Conservation (phyloP, 495 filamentous ascomycete genomes). For the Lophium mytilinum region DNA sequence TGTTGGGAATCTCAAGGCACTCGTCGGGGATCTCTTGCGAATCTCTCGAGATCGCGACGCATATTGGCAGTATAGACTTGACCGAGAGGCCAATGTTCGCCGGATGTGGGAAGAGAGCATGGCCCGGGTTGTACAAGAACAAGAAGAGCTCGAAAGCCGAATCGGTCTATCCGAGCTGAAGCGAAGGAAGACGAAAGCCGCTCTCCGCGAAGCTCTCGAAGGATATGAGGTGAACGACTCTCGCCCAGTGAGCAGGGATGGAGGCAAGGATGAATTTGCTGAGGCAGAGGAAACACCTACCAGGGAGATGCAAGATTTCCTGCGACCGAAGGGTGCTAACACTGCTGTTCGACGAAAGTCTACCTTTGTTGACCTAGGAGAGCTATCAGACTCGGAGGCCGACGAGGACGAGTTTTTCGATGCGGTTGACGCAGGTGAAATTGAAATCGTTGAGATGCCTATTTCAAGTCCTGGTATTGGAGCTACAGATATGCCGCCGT, state of each 20-base stretch:
- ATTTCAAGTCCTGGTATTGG: conserved; percentile 35
- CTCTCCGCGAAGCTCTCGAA: conserved; percentile 78
- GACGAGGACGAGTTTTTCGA: conserved; percentile 94
- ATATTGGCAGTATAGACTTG: conserved; percentile 92
- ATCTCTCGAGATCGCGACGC: conserved; percentile 90
- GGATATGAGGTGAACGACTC: conserved; percentile 43
- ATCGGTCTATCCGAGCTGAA: conserved; percentile 88
- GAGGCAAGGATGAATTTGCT: conserved; percentile 19
- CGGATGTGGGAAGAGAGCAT: conserved; percentile 99
- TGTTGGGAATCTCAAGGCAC: conserved; percentile 74
- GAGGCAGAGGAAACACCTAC: conserved; percentile 10
- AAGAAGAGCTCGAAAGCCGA: conserved; percentile 78
- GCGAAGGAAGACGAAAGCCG: conserved; percentile 79
- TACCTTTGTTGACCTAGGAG: conserved; percentile 39
- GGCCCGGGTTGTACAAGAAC: conserved; percentile 84
- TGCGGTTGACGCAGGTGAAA: conserved; percentile 85
- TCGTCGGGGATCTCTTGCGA: conserved; percentile 79
- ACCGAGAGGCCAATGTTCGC: conserved; percentile 78
- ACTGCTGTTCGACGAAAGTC: conserved; percentile 45
- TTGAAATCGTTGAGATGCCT: conserved; percentile 62
- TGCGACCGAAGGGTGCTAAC: not conserved
- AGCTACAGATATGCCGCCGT: conserved; percentile 24
- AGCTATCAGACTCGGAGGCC: conserved; percentile 56
- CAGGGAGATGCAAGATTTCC: not conserved
- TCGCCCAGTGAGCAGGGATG: conserved; percentile 21